Evolutionary conservation across 1,139 yeast species (phyloP), one percentile per base, ranked within the genome.

Genomic region (Kazachstania sp.): DNA sequence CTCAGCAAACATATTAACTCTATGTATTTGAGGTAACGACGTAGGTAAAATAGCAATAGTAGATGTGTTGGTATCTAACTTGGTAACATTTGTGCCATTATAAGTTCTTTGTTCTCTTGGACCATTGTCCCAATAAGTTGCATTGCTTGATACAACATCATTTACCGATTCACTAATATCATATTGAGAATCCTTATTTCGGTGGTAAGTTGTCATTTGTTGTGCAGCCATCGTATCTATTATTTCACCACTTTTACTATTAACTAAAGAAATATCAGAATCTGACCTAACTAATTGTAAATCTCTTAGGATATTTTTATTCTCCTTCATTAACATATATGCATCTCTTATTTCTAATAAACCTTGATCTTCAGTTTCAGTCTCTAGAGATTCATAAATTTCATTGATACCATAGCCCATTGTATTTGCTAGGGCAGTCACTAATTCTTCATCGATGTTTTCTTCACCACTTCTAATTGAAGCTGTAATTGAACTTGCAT

Each of bases 361-460:
- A 9, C 70, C 70, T 28, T 72, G 69, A 41, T 70, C 72, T 42
- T 61, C 61, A 18, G 58, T 58, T 31, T 55, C 52, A 1, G 65
- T 60, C 54, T 75, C 75, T 51, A 92, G 75, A 0, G 94, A 90
- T 53, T 81, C 86, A 51, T 83, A 68, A 46, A 92, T 86, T 61
- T 90, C 97, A 54, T 86, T 95, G 50, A 79, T 75, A 53, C 87
- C 92, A 64, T 86, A 92, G 37, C 98, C 97, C 95, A 94, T 86
- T 12, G 97, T 85, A 56, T 79, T 74, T 9, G 85, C 78, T 59
- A 94, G 75, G 3, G 94, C 92, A 43, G 75, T 72, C 16, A 92
- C 85, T 18, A 88, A 86, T 57, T 81, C 83, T 51, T 86, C 94
- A 65, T 88, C 95, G 46, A 86, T 72, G 47, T 26, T 51, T 48